These are phyloP conservation scores for Tetrahymena borealis DNA, from an alignment of 73 alveolate species.

Conservation along the genomic window DNA sequence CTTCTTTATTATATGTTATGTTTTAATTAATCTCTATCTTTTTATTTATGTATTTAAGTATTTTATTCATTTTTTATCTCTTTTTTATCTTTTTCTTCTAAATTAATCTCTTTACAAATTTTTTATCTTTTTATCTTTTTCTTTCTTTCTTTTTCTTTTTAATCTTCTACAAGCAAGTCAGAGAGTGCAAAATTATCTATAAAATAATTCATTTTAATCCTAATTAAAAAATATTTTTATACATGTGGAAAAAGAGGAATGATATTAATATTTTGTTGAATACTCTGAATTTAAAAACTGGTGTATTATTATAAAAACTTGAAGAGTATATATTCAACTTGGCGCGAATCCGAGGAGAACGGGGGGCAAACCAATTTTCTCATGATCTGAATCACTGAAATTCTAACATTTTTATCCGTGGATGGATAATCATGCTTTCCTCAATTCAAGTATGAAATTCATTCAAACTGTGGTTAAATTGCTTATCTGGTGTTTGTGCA, in stretches of 20 bases:
- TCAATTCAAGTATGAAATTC: background rate
- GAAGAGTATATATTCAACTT: background rate
- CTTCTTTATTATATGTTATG: too few relatives aligned
- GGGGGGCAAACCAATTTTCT: background rate
- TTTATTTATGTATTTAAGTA: background rate
- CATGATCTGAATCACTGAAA: background rate
- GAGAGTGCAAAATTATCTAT: too few relatives aligned
- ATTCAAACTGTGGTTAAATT: background rate
- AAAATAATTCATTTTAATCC: background rate
- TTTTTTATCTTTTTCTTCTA: background rate
- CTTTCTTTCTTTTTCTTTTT: background rate
- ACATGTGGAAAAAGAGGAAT: background rate
- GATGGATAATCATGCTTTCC: background rate
- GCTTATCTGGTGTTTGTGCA: background rate
- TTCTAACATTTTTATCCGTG: background rate
- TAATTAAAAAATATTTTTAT: background rate
- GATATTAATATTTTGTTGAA: background rate
- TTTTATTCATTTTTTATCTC: background rate
- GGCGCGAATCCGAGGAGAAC: conserved; percentile 3
- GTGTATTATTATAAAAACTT: background rate
- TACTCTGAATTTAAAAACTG: background rate
- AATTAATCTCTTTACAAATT: background rate
- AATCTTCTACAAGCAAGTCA: too few relatives aligned
- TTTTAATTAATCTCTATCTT: background rate
- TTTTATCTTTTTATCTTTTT: background rate